Conservation (phyloP, 163 green algal species). For the Scenedesmus sp. region DNA sequence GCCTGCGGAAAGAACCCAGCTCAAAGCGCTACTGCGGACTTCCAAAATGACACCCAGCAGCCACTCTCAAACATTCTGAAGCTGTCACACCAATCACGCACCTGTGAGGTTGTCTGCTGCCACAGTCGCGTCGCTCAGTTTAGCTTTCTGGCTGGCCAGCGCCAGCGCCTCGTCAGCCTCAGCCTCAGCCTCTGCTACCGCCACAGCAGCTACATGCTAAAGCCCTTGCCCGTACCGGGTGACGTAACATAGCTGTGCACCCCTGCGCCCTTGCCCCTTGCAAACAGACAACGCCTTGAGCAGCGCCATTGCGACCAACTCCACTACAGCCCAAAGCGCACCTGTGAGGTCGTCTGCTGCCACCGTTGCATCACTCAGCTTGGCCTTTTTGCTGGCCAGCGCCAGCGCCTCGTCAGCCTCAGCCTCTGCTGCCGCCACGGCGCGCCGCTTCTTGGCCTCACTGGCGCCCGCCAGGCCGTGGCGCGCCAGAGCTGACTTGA, state of each 20-base stretch:
- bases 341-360: slow-evolving; percentile 61
- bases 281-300: too few species aligned
- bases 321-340: slow-evolving; percentile 13
- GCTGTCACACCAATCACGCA: slow-evolving; percentile 1
- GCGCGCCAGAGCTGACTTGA: slow-evolving; percentile 70
- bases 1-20: too few species aligned
- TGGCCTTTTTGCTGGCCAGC: slow-evolving; percentile 60
- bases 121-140: slow-evolving; percentile 66
- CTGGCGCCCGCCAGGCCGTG: slow-evolving; percentile 82
- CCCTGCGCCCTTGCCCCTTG: too few species aligned
- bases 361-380: slow-evolving; percentile 66
- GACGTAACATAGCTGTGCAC: too few species aligned
- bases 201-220: too few species aligned
- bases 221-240: too few species aligned
- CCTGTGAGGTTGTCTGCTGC: slow-evolving; percentile 61
- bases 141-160: slow-evolving; percentile 60
- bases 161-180: slow-evolving; percentile 82
- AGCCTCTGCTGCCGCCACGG: slow-evolving; percentile 77
- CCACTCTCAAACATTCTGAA: too few species aligned
- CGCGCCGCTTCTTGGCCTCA: slow-evolving; percentile 67
- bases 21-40: too few species aligned
- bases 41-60: too few species aligned
- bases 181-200: slow-evolving; percentile 75
- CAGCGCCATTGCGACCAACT: too few species aligned
- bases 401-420: slow-evolving; percentile 82